Conservation (phyloP, 495 filamentous ascomycete species). For the Trichoderma asperelloides region DNA sequence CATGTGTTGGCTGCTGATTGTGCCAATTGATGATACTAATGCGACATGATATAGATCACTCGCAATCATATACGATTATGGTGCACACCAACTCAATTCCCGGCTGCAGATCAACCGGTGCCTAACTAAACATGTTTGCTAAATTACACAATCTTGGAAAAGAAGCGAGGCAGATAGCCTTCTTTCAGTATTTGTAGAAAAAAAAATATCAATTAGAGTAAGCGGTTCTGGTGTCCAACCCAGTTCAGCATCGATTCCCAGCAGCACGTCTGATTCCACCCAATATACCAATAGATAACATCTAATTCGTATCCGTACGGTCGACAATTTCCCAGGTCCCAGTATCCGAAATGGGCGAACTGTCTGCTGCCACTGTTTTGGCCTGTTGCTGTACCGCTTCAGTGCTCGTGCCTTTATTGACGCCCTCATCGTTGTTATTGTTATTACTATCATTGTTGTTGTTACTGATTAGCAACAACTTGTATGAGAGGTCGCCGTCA, state of each 20-base stretch:
- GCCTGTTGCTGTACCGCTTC: neutral
- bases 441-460: neutral
- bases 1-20: neutral
- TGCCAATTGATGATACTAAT: neutral
- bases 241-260: neutral
- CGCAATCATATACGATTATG: too few species aligned
- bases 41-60: neutral
- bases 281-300: neutral
- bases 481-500: neutral
- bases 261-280: neutral
- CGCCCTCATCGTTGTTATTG: too few species aligned
- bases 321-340: neutral
- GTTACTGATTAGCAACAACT: neutral
- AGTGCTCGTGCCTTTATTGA: too few species aligned
- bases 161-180: too few species aligned
- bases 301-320: neutral
- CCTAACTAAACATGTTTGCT: too few species aligned
- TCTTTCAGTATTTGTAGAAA: too few species aligned
- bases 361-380: neutral
- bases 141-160: too few species aligned
- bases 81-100: too few species aligned
- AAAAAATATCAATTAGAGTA: too few species aligned
- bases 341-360: neutral
- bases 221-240: neutral
- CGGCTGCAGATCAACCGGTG: too few species aligned